A percentile compares a stretch with the other conserved stretches of the same genome.
phyloP scores from a whole-genome alignment of 805 yeast species.

The Suhomyces sp. region DNA sequence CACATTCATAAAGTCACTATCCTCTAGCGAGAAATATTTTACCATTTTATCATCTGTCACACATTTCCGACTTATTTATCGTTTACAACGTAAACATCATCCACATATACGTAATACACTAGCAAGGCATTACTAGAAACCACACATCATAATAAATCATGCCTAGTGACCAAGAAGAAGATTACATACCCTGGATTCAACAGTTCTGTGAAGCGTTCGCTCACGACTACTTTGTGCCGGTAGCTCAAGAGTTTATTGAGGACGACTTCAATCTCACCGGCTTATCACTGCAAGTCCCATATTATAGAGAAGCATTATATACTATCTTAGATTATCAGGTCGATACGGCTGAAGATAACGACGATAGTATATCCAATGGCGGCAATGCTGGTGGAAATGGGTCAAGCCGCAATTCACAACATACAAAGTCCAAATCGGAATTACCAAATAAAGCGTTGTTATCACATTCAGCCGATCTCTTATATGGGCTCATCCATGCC shows the following conservation, averaged over 20 bases:
- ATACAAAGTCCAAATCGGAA: constrained; percentile 44
- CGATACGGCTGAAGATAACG: constrained; percentile 40
- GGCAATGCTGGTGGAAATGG: constrained; percentile 7
- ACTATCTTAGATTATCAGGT: constrained; percentile 82
- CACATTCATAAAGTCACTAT: too few relatives aligned
- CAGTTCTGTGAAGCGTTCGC: constrained; percentile 77
- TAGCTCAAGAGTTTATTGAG: constrained; percentile 87
- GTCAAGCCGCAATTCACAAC: constrained; percentile 11
- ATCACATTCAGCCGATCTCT: constrained; percentile 86
- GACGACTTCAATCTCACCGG: constrained; percentile 97
- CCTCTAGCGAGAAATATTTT: too few relatives aligned
- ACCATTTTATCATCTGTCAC: too few relatives aligned
- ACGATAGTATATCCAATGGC: constrained; percentile 10
- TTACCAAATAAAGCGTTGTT: constrained; percentile 71
- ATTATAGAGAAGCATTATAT: constrained; percentile 88
- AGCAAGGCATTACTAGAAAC: constrained; percentile 1
- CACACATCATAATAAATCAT: constrained; percentile 18
- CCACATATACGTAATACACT: not conserved
- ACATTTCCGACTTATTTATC: too few relatives aligned
- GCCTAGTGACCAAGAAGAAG: constrained; percentile 50
- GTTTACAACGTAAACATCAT: too few relatives aligned
- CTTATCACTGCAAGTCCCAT: constrained; percentile 78
- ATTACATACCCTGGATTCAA: constrained; percentile 76
- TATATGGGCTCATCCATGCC: constrained; percentile 94
- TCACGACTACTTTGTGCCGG: constrained; percentile 90